A percentile compares a stretch with the other conserved stretches of the same genome.
Conservation (phyloP, 257 asterid genomes). For the Nicotiana noctiflora region DNA sequence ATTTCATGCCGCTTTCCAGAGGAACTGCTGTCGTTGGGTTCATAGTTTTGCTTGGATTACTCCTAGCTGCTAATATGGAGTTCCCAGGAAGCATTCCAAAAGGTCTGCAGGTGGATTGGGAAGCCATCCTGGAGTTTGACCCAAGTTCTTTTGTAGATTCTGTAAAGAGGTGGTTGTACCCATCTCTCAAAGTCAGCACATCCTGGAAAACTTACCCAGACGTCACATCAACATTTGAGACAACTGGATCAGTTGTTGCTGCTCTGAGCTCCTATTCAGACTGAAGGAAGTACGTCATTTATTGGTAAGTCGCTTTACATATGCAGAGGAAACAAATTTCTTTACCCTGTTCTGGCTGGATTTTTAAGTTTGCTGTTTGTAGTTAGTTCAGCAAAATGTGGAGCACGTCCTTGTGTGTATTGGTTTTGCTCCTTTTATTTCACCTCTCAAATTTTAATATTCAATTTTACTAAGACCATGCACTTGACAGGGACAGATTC, state of each 20-base stretch:
- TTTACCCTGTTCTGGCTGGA: not conserved
- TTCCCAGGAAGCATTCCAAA: constrained; percentile 86
- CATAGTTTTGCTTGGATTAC: constrained; percentile 71
- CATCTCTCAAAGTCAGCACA: constrained; percentile 70
- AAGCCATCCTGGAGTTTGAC: constrained; percentile 75
- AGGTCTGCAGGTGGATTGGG: constrained; percentile 94
- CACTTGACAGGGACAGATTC: not conserved
- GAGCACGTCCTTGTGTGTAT: not conserved
- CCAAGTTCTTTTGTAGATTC: constrained; percentile 49
- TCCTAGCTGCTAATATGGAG: constrained; percentile 96
- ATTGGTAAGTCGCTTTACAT: not conserved
- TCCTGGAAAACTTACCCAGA: constrained; percentile 96
- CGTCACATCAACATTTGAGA: constrained; percentile 77
- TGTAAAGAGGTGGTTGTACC: constrained; percentile 72
- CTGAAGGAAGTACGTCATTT: constrained; percentile 25
- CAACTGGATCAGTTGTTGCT: constrained; percentile 83
- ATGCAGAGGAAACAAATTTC: not conserved
- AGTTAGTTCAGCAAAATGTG: not conserved
- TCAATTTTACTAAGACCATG: not conserved
- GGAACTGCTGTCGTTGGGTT: constrained; percentile 80
- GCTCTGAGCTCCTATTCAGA: constrained; percentile 76
- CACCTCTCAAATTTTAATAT: not conserved
- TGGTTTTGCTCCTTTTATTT: not conserved
- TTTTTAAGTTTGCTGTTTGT: not conserved
- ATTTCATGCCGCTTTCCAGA: constrained; percentile 82